Percentiles rank a stretch among this genome's conserved stretches.
Evolutionary conservation across 2,329 filamentous ascomycete genomes (phyloP).

Genomic region (Aspergillus cejpii): DNA sequence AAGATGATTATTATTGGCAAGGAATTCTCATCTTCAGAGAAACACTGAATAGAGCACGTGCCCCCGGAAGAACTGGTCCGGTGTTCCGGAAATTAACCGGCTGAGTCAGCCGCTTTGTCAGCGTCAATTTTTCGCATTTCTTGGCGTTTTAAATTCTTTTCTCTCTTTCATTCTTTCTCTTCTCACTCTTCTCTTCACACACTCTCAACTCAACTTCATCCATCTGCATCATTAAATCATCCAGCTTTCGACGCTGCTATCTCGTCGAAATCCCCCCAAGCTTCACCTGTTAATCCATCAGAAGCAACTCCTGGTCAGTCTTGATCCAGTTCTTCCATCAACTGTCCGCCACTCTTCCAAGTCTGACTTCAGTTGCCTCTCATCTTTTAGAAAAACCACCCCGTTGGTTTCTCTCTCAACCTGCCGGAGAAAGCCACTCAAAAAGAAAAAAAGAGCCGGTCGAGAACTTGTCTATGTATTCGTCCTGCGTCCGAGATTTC

Average conservation of each 20-base stretch:
- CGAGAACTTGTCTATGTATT: conserved; percentile 86
- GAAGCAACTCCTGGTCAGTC: conserved; percentile 18
- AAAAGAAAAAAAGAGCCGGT: conserved; percentile 22
- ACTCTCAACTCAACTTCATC: neutral
- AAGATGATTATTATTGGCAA: too few relatives aligned
- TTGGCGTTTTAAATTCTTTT: conserved; percentile 19
- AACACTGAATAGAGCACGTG: too few relatives aligned
- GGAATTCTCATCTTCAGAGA: too few relatives aligned
- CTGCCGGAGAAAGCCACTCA: conserved; percentile 33
- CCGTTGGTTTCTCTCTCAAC: conserved; percentile 29
- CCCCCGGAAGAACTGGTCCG: neutral
- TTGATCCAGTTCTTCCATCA: conserved; percentile 5
- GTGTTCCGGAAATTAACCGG: neutral
- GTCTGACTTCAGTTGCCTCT: conserved; percentile 13
- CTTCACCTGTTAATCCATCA: conserved; percentile 7
- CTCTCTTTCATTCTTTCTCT: conserved; percentile 8
- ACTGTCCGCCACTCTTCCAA: conserved; percentile 5
- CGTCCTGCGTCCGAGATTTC: conserved; percentile 90
- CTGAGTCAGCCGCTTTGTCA: conserved; percentile 1
- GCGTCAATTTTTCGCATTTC: conserved; percentile 15
- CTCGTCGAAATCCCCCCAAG: conserved; percentile 7
- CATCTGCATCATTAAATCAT: conserved; percentile 9
- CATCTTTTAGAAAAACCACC: conserved; percentile 24
- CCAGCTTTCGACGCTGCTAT: conserved; percentile 12
- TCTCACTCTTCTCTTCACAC: neutral